Base-by-base conservation (phyloP, 1,139 yeast species). In the Sugiyamaella novakii region DNA sequence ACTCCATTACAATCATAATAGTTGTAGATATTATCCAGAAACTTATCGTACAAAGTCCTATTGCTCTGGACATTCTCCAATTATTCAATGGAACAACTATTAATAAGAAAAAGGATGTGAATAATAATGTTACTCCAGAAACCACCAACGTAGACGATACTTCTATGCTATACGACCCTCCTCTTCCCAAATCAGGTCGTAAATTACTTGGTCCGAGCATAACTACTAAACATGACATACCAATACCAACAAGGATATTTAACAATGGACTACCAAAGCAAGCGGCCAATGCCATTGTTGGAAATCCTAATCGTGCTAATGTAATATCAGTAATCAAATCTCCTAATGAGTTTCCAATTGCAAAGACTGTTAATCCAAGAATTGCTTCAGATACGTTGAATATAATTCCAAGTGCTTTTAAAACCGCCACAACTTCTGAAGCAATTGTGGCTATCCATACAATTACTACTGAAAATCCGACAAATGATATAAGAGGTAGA, bases 211-310 rank as follows among this genome's bases (percentile, higher is more conserved):
- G 57, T 51, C 37, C 44, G 2, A 68, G 62, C 54, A 81, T 70
- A 1, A 78, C 67, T 3, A 84, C 57, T 33, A 87, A 59, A 0
- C 92, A 87, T 56, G 85, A 83, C 5, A 84, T 67, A 1, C 88
- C 87, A 21, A 83, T 68, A 1, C 89, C 89, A 3, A 82, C 65
- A 4, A 83, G 64, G 33, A 83, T 72, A 55, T 81, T 83, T 43
- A 83, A 62, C 59, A 91, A 70, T 0, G 98, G 98, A 1, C 97
- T 94, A 0, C 97, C 98, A 66, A 89, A 87, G 62, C 97, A 91
- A 0, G 98, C 97, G 11, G 95, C 86, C 35, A 92, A 74, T 0
- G 98, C 97, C 92, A 91, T 87, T 54, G 86, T 77, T 0, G 96
- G 91, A 72, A 83, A 84, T 0, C 97, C 97, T 81, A 87, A 80